These are phyloP conservation scores for Hordeum marinum DNA, from an alignment of 176 grass and related monocot species.

Conservation along the genomic window DNA sequence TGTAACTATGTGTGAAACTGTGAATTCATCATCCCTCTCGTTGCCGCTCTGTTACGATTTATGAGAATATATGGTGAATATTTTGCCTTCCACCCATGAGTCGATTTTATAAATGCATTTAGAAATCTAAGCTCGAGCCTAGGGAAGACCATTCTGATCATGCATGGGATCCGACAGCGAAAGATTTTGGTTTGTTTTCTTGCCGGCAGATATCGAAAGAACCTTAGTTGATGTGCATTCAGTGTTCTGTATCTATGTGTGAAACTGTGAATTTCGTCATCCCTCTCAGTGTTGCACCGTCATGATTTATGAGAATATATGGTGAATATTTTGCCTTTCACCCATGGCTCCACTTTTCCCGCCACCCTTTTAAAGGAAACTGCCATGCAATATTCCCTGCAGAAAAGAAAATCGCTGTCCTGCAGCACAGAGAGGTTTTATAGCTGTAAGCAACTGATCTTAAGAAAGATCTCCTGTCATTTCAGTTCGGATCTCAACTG, in stretches of 20 bases:
- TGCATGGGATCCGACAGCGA: background rate
- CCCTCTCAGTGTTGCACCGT: too few species aligned
- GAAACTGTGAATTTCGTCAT: background rate
- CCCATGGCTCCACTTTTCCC: background rate
- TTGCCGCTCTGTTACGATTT: background rate
- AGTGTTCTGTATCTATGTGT: background rate
- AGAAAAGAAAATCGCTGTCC: background rate
- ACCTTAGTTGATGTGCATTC: slow-evolving; percentile 5
- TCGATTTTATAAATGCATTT: background rate
- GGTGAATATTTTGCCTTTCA: slow-evolving; percentile 8
- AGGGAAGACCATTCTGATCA: background rate
- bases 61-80: slow-evolving; percentile 30
- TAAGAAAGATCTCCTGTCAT: background rate
- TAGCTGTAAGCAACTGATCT: background rate
- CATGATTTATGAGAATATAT: slow-evolving; percentile 20
- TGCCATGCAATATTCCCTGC: background rate
- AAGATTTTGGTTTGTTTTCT: too few species aligned
- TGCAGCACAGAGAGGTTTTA: background rate
- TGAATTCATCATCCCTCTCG: background rate
- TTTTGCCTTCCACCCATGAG: too few species aligned
- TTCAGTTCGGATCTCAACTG: background rate
- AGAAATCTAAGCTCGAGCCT: background rate
- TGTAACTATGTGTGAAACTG: background rate
- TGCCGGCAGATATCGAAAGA: background rate
- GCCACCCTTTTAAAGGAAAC: slow-evolving; percentile 7